A percentile compares a stretch with the other conserved stretches of the same genome.
Evolutionary conservation across 768 basidiomycete species (phyloP).

Genomic region (Hygrocybe punicea): DNA sequence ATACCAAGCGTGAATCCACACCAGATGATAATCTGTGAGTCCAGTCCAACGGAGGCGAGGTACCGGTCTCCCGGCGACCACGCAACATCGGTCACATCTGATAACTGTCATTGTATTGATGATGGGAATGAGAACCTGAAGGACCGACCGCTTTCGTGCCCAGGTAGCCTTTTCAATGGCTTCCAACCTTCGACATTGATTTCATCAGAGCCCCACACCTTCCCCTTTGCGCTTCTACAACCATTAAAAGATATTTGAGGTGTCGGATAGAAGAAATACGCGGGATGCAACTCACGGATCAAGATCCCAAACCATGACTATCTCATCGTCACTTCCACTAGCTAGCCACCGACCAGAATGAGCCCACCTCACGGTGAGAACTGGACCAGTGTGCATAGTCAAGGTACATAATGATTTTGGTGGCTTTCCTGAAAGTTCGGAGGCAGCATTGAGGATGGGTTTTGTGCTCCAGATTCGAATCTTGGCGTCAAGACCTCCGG

Average conservation of each 20-base stretch:
- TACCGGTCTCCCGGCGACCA: conserved; percentile 94
- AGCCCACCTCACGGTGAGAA: conserved; percentile 89
- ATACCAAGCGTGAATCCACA: conserved; percentile 86
- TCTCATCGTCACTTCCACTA: conserved; percentile 93
- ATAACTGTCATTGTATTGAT: conserved; percentile 1
- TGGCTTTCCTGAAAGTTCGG: conserved; percentile 64
- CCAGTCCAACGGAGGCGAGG: conserved; percentile 90
- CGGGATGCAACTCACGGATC: conserved; percentile 70
- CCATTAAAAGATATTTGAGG: conserved; percentile 5
- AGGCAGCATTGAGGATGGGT: conserved; percentile 77
- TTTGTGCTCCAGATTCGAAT: conserved; percentile 97
- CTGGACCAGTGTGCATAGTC: conserved; percentile 90
- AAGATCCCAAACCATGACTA: conserved; percentile 95
- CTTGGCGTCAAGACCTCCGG: conserved; percentile 93
- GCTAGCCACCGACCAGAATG: conserved; percentile 92
- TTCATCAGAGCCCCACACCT: conserved; percentile 92
- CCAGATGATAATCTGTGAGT: conserved; percentile 91
- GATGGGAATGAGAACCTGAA: background rate
- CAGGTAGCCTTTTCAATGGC: conserved; percentile 83
- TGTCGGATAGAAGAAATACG: conserved; percentile 5
- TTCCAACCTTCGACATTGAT: conserved; percentile 98
- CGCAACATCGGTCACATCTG: conserved; percentile 92
- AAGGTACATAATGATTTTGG: conserved; percentile 89
- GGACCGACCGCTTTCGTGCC: conserved; percentile 85
- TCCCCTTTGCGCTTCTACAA: conserved; percentile 70